Evolutionary conservation across 2,329 filamentous ascomycete species (phyloP), one percentile per base, ranked within the genome.

Genomic region (Paracoccidioides brasiliensis): DNA sequence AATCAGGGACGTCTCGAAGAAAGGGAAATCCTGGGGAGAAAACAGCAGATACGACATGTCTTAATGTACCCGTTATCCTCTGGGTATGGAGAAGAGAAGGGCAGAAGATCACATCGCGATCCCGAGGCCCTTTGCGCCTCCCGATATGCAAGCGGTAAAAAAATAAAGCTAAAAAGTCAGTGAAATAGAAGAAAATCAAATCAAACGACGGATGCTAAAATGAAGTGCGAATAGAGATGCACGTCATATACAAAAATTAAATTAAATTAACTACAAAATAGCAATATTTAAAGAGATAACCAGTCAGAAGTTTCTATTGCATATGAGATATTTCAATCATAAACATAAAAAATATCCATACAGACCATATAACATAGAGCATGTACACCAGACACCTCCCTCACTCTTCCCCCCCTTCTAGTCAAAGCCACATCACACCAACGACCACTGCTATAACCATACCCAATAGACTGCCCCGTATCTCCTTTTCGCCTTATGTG

Each of bases 391-490:
- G 28, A 5, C n/a, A 45, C 28, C 10, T 45, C 28, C 43, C 2
- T 45, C 9, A 9, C 43, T 6, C 22, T 30, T 37, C 28, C 48
- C 12, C n/a, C 10, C 12, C 6, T 5, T 30, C 32, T 6, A 6
- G 8, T 41, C 32, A 55, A 41, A 56, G 41, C 48, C 49, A 56
- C 33, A 56, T 38, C 30, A 56, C 44, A 2, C 48, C 41, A 40
- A 52, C 43, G 4, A 56, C 42, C 5, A 56, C 22, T 10, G 48
- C 50, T 15, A 53, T 44, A 33, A 53, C 49, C 42, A 56, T 43
- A 9, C 48, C 54, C 28, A 56, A 35, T 40, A 50, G 53, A 40
- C 54, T 56, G 8, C 54, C 54, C 10, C 49, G 38, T 30, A 56
- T 43, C n/a, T 56, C 54, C 3, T 46, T 56, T 15, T 48, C 45